Evolutionary conservation across 2,329 filamentous ascomycete genomes (phyloP).

Genomic region (Colletotrichum scovillei): DNA sequence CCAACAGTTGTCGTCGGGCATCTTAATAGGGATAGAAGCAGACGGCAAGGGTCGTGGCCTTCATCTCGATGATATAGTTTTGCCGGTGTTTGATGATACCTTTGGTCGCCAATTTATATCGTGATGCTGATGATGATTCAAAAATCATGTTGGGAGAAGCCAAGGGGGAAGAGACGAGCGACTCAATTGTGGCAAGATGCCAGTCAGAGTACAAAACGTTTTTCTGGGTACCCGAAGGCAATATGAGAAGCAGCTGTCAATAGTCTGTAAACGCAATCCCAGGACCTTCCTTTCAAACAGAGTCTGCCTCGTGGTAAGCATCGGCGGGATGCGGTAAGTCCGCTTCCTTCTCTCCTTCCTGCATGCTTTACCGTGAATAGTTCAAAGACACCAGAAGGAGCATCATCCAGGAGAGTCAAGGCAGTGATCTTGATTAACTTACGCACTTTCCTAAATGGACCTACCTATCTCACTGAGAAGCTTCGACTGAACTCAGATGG

Average conservation of each 20-base stretch:
- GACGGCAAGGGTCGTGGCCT: not conserved
- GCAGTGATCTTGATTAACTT: not conserved
- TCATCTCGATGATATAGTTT: not conserved
- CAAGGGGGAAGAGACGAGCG: not conserved
- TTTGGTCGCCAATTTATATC: not conserved
- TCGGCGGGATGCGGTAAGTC: not conserved
- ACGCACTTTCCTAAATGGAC: too few relatives aligned
- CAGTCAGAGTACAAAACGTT: not conserved
- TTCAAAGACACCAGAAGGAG: not conserved
- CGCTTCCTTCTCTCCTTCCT: not conserved
- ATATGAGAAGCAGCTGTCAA: not conserved
- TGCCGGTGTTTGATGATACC: not conserved
- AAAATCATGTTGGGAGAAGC: not conserved
- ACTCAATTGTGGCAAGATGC: not conserved
- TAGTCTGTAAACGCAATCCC: not conserved
- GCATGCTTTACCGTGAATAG: too few relatives aligned
- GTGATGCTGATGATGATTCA: not conserved
- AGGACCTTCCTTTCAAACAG: not conserved
- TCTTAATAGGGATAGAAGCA: not conserved
- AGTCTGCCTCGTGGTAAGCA: not conserved
- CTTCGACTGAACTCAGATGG: too few relatives aligned
- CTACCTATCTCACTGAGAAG: too few relatives aligned
- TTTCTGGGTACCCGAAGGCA: not conserved
- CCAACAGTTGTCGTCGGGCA: not conserved
- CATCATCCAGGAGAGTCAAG: not conserved